Evolutionary conservation across 163 green algal genomes (phyloP).

Genomic region (Smithsoniella earleae): DNA sequence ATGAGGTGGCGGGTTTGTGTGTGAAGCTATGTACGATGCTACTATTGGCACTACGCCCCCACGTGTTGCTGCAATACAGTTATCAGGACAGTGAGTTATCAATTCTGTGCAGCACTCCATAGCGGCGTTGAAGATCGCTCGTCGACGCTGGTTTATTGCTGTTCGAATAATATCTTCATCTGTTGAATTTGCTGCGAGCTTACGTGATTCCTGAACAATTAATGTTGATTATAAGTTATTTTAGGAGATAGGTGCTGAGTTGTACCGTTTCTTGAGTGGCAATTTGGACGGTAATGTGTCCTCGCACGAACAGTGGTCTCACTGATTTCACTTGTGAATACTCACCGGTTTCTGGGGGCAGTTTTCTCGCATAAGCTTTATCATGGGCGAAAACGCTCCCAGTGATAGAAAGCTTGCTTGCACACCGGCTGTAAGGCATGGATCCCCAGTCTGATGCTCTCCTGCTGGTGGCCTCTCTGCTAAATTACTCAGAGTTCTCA

Average conservation of each 20-base stretch:
- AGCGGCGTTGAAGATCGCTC: constrained; percentile 12
- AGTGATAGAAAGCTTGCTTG: constrained; percentile 7
- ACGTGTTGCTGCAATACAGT: background rate
- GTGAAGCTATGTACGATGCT: constrained; percentile 14
- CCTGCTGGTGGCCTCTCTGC: no score
- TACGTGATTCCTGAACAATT: background rate
- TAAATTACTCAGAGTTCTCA: constrained; percentile 13
- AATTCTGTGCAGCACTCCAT: constrained; percentile 17
- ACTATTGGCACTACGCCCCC: background rate
- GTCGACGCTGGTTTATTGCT: no score
- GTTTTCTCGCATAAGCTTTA: constrained; percentile 13
- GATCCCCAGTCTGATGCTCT: no score
- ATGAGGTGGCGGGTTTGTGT: constrained; percentile 7
- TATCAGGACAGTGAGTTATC: background rate
- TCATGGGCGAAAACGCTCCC: background rate
- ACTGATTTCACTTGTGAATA: background rate
- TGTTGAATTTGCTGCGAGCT: background rate
- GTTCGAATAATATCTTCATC: no score
- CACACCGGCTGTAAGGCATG: constrained; percentile 29
- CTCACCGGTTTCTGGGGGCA: background rate
- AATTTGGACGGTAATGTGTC: no score
- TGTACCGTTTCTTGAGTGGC: background rate
- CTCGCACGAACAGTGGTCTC: no score
- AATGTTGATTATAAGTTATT: background rate
- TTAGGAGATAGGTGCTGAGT: background rate